A percentile compares a stretch with the other conserved stretches of the same genome.
Conservation (phyloP, 169 alveolate genomes). For the Besnoitia besnoiti region DNA sequence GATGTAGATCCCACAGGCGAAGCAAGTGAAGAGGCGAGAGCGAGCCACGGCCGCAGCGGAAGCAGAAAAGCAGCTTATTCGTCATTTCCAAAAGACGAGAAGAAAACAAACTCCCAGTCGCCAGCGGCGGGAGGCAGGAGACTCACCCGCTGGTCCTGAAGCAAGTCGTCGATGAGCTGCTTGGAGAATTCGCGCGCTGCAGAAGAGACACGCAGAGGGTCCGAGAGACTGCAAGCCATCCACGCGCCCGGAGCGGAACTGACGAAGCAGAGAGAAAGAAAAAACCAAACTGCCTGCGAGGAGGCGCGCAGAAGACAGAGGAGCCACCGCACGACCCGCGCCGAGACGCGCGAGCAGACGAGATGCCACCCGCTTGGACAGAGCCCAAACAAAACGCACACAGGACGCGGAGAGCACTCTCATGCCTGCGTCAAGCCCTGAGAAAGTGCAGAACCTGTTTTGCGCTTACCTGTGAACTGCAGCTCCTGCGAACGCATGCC, state of each 20-base stretch:
- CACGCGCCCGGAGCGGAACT: no score
- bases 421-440: not conserved
- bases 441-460: no score
- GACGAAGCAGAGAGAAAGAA: not conserved
- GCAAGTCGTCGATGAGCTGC: slow-evolving; percentile 44
- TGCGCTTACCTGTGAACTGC: slow-evolving; percentile 63
- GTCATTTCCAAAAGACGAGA: no score
- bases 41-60: not conserved
- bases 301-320: not conserved
- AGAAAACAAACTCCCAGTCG: not conserved
- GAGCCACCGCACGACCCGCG: no score
- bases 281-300: not conserved
- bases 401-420: not conserved
- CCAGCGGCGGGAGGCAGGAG: not conserved
- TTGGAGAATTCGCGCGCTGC: slow-evolving; percentile 48
- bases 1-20: not conserved
- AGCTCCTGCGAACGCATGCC: slow-evolving; percentile 59
- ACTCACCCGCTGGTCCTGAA: slow-evolving; percentile 20
- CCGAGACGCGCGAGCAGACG: not conserved
- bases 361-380: no score
- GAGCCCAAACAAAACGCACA: not conserved
- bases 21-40: not conserved
- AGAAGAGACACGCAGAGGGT: not conserved
- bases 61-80: not conserved
- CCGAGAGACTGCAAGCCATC: no score